These are phyloP conservation scores for Melastoma candidum DNA, from an alignment of 441 rosid genomes.

Conservation along the genomic window DNA sequence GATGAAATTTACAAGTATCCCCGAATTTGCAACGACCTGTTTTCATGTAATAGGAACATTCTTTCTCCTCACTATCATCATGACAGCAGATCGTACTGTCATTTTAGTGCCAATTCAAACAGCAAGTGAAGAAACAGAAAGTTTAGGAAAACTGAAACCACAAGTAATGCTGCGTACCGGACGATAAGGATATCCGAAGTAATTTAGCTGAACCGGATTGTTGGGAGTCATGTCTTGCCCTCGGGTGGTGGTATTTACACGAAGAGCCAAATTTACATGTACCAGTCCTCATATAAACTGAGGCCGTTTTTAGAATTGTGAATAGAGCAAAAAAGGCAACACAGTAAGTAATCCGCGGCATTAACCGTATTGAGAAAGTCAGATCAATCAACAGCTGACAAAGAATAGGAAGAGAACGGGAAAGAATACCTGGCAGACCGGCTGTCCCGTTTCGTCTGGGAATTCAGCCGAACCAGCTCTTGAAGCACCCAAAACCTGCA, in stretches of 20 bases:
- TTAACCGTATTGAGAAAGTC: neutral
- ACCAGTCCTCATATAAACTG: conserved; percentile 90
- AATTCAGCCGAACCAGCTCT: conserved; percentile 49
- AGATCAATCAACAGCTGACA: neutral
- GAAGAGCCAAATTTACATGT: conserved; percentile 83
- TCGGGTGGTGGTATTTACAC: conserved; percentile 94
- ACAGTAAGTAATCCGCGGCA: neutral
- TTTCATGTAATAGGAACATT: conserved; percentile 85
- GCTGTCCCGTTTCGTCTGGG: conserved; percentile 80
- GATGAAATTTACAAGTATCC: conserved; percentile 80
- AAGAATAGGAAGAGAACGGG: neutral
- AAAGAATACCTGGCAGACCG: conserved; percentile 66
- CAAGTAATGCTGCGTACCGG: conserved; percentile 42
- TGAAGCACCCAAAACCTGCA: conserved; percentile 49
- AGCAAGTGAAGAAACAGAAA: neutral
- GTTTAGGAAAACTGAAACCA: neutral
- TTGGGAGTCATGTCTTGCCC: conserved; percentile 40
- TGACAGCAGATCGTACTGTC: conserved; percentile 7
- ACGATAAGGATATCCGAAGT: conserved; percentile 74
- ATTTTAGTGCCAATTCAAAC: conserved; percentile 3
- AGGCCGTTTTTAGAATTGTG: conserved; percentile 3
- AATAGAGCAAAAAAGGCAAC: conserved; percentile 4
- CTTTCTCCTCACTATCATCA: conserved; percentile 55
- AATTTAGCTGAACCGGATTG: conserved; percentile 51
- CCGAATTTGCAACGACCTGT: conserved; percentile 96